Conservation (phyloP, 1,139 yeast genomes). For the Arxiozyma slooffiae region DNA sequence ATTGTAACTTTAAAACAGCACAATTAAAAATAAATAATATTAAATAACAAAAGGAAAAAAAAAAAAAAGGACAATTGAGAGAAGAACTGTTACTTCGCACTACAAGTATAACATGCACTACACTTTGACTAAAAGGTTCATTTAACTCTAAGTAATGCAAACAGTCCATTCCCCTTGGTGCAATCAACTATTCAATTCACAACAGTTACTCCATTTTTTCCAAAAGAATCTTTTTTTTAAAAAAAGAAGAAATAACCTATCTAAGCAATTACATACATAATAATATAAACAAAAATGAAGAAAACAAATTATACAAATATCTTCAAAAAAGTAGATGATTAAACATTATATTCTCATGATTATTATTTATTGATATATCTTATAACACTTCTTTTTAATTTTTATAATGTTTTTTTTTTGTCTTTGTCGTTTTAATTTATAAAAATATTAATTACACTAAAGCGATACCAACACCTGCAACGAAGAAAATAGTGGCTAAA, state of each 20-base stretch:
- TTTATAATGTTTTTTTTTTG: background rate
- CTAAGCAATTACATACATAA: conserved; percentile 1
- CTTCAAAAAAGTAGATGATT: background rate
- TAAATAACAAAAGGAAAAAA: background rate
- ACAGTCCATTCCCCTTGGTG: background rate
- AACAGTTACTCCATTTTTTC: too few species aligned
- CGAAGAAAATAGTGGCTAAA: conserved; percentile 60
- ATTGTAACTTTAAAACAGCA: background rate
- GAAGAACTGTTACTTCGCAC: too few species aligned
- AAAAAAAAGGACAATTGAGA: too few species aligned
- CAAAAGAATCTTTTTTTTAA: too few species aligned
- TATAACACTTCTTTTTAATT: background rate
- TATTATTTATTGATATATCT: background rate
- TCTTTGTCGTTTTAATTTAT: background rate
- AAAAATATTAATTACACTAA: conserved; percentile 31
- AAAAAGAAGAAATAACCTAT: background rate
- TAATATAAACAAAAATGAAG: background rate
- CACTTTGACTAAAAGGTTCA: background rate
- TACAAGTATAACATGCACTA: background rate
- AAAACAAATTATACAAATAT: too few species aligned
- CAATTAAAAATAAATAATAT: too few species aligned
- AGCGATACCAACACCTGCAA: conserved; percentile 50
- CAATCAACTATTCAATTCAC: too few species aligned
- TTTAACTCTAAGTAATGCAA: too few species aligned
- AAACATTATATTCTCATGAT: too few species aligned